Conservation (phyloP, 1,139 yeast species). For the Nakaseomyces delphensis region DNA sequence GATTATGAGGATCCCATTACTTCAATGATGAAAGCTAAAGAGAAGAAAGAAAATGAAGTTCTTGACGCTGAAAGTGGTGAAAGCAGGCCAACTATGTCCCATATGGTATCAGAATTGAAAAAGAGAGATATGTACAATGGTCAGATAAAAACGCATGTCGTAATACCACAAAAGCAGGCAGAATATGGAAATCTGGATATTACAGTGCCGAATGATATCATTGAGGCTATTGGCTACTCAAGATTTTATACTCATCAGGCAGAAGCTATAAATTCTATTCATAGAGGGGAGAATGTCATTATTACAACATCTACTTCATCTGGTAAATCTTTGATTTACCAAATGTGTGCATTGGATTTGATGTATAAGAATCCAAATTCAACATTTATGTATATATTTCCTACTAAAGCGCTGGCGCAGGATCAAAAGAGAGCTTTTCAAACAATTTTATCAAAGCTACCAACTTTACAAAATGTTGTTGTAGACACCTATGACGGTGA, state of each 20-base stretch:
- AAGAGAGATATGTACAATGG: conserved; percentile 43
- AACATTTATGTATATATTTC: conserved; percentile 82
- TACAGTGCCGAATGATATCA: conserved; percentile 40
- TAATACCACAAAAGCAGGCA: conserved; percentile 40
- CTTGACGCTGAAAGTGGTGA: conserved; percentile 23
- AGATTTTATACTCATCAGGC: conserved; percentile 74
- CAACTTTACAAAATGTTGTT: conserved; percentile 23
- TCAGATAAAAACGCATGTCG: conserved; percentile 47
- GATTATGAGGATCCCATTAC: conserved; percentile 43
- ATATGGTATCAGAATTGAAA: conserved; percentile 43
- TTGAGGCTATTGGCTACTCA: conserved; percentile 40
- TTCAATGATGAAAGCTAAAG: conserved; percentile 35
- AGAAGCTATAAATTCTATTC: conserved; percentile 55
- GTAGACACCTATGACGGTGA: conserved; percentile 93
- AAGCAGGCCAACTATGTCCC: conserved; percentile 35
- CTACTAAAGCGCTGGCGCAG: conserved; percentile 95
- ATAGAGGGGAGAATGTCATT: conserved; percentile 55
- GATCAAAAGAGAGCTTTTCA: conserved; percentile 80
- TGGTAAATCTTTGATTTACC: conserved; percentile 88
- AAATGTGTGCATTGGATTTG: conserved; percentile 62
- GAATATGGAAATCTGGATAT: conserved; percentile 36
- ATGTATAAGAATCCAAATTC: conserved; percentile 43
- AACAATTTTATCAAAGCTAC: conserved; percentile 45
- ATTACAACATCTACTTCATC: conserved; percentile 92
- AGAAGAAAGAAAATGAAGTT: conserved; percentile 11